phyloP scores from a whole-genome alignment of 805 yeast species.

The Sugiyamaella qingdaonensis region DNA sequence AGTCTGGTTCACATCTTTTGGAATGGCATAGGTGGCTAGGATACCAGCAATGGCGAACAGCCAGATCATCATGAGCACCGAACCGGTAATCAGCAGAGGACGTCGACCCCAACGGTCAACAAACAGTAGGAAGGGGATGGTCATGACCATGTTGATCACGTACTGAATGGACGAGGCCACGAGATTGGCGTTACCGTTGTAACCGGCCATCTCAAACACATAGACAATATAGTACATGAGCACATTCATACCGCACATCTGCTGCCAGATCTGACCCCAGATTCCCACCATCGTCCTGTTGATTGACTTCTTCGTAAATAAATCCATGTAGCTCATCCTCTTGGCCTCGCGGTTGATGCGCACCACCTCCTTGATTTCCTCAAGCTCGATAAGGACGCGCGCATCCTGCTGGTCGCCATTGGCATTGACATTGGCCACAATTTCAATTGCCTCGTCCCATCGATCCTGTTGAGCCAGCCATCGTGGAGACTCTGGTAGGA shows the following conservation, averaged over 20 bases:
- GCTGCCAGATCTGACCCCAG: conserved; percentile 55
- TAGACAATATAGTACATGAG: conserved; percentile 66
- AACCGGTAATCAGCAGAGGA: conserved; percentile 54
- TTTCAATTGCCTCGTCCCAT: conserved; percentile 43
- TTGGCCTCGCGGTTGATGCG: conserved; percentile 48
- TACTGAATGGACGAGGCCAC: conserved; percentile 58
- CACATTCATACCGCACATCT: conserved; percentile 61
- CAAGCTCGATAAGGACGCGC: conserved; percentile 49
- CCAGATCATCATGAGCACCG: conserved; percentile 56
- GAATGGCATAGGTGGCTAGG: conserved; percentile 28
- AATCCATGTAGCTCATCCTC: conserved; percentile 42
- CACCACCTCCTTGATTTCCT: conserved; percentile 55
- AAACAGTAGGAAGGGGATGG: conserved; percentile 56
- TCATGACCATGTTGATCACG: conserved; percentile 49
- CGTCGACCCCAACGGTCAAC: conserved; percentile 64
- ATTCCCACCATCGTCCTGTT: conserved; percentile 49
- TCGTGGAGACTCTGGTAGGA: conserved; percentile 40
- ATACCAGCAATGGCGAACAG: conserved; percentile 57
- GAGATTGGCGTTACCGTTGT: conserved; percentile 42
- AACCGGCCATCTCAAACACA: conserved; percentile 64
- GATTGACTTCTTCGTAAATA: conserved; percentile 49
- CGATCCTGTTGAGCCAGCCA: conserved; percentile 47
- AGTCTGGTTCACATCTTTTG: conserved; percentile 8
- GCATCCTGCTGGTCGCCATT: conserved; percentile 31
- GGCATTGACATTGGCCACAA: conserved; percentile 33